Evolutionary conservation across 73 alveolate genomes (phyloP).

Genomic region (Stentor coeruleus): DNA sequence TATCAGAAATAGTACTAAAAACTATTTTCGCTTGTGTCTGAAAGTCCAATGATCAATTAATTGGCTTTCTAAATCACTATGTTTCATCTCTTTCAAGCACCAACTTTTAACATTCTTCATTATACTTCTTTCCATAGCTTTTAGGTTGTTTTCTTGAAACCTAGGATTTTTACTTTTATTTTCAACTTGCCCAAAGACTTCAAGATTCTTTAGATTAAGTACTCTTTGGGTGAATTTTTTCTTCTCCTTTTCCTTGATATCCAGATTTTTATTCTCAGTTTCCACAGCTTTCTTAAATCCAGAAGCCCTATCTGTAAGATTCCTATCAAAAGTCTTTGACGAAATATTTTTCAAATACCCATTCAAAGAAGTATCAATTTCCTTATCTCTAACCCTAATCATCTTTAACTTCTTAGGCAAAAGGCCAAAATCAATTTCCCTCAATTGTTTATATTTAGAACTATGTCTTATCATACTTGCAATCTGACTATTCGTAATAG

Average conservation of each 20-base stretch:
- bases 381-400: background rate
- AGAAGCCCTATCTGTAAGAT: background rate
- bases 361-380: conserved; percentile 14
- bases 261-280: background rate
- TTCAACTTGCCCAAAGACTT: conserved; percentile 3
- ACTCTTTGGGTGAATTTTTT: background rate
- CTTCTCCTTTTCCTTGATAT: background rate
- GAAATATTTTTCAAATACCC: conserved; percentile 6
- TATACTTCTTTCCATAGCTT: background rate
- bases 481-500: background rate
- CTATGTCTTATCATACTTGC: background rate
- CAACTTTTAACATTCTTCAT: conserved; percentile 1
- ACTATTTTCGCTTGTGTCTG: background rate
- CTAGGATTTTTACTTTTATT: background rate
- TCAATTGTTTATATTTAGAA: background rate
- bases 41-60: conserved; percentile 20
- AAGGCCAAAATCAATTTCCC: background rate
- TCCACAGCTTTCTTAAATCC: background rate
- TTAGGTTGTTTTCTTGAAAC: background rate
- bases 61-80: background rate
- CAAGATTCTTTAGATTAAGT: background rate
- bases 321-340: background rate
- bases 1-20: no score
- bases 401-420: background rate
- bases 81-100: background rate